Evolutionary conservation across 495 filamentous ascomycete species (phyloP).

Genomic region (Xylaria flabelliformis): DNA sequence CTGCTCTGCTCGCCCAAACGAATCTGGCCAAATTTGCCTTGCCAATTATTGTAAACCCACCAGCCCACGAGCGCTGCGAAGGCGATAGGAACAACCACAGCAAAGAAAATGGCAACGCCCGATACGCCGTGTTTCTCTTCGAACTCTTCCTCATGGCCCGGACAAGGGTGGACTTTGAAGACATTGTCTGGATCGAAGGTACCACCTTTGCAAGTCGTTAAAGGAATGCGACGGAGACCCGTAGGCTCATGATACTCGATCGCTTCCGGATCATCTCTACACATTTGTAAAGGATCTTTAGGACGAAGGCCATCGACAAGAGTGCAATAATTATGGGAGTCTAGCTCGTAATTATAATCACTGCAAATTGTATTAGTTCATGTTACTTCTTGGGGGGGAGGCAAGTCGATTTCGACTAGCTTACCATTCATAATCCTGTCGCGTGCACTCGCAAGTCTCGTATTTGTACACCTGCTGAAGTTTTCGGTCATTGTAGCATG

Average conservation of each 20-base stretch:
- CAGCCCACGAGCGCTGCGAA: constrained; percentile 77
- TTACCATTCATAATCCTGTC: constrained; percentile 94
- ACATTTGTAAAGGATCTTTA: constrained; percentile 68
- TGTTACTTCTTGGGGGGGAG: background rate
- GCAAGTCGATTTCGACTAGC: constrained; percentile 31
- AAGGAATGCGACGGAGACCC: constrained; percentile 88
- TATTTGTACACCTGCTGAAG: constrained; percentile 70
- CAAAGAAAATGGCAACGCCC: constrained; percentile 83
- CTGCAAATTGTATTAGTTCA: constrained; percentile 51
- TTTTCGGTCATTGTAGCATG: constrained; percentile 79
- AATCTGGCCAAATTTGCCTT: constrained; percentile 88
- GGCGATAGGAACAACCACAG: constrained; percentile 73
- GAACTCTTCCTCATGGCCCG: constrained; percentile 78
- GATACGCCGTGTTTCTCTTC: constrained; percentile 72
- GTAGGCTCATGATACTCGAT: constrained; percentile 81
- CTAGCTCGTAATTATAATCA: constrained; percentile 91
- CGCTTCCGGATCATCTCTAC: constrained; percentile 67
- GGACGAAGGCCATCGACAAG: constrained; percentile 73
- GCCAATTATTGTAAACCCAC: constrained; percentile 86
- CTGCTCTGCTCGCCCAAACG: constrained; percentile 71
- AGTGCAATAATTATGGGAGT: constrained; percentile 73
- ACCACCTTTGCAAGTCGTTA: constrained; percentile 84
- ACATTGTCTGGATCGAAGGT: constrained; percentile 67
- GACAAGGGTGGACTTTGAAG: constrained; percentile 65
- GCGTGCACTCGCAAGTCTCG: constrained; percentile 79